Base-by-base conservation (phyloP, 2,329 filamentous ascomycete genomes). In the Leptosphaerulina australis region DNA sequence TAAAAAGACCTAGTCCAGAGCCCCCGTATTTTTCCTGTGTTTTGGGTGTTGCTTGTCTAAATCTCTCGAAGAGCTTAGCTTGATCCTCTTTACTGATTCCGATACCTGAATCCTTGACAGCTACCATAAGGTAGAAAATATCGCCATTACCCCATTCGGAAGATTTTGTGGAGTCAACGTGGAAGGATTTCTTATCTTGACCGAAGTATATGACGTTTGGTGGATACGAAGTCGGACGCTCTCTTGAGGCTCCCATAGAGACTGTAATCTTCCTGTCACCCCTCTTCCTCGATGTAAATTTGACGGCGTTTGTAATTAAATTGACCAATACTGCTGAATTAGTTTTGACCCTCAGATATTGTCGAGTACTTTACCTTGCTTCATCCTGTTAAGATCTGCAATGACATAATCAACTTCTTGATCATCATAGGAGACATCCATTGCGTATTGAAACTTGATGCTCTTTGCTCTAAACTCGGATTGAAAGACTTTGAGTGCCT, bases 301-400 rank as follows among this genome's bases (percentile, higher is more conserved):
- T 79, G 46, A 79, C 75, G 0, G 74, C 73, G 40, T 78, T 78
- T 2, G 77, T 78, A 10, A 79, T 69, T 1, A 79, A 55, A 15
- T 74, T 74, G 24, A 74, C 69, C 34, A 78, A 47, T 2, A 79
- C 74, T 69, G 7, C 25, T 7, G 7, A 7, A 29, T 68, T 29
- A 68, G 56, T 22, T n/a, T 12, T 6, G 1, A 2, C 7, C 15
- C 10, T 1, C 3, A 0, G 0, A 17, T 4, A 10, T 15, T 8
- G 11, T 12, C 11, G 2, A 11, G 17, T 8, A 15, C 3, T 10
- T 36, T 60, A 67, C 67, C 67, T 64, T 72, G 69, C 41, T 70
- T 70, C 68, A 72, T 71, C 31, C 69, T 59, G 40, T 72, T 72
- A 2, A 71, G 50, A 53, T 72, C 69, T 2, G 69, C 69, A 21